Evolutionary conservation across 2,329 filamentous ascomycete genomes (phyloP), one percentile per base, ranked within the genome.

Genomic region (Claviceps maximensis): DNA sequence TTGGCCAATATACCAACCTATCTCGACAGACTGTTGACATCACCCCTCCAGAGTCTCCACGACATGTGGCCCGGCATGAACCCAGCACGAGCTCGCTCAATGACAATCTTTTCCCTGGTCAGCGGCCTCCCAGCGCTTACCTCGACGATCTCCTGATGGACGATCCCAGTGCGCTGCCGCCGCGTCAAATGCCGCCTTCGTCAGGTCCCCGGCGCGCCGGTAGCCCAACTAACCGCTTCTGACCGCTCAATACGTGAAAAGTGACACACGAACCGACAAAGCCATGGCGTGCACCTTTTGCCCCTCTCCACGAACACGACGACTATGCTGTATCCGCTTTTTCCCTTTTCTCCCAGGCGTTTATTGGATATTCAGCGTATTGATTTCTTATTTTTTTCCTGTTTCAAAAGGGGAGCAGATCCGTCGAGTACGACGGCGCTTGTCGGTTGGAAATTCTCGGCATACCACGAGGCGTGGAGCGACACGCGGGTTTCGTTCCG

Each of bases 121-220:
- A 82, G 53, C 77, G 90, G 54, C 86, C 89, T 17, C 91, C 91
- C 0, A 95, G 88, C 66, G 87, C 89, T 19, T 95, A 89, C 65
- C 74, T 97, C 41, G 90, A 97, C 55, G 89, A 96, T 66, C 69
- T 97, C 49, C 84, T 96, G 56, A 88, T 89, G 62, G 87, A 86
- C 57, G 84, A 89, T 62, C 73, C 75, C 6, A 71, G 71, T 40
- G 66, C 70, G 58, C 71, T 79, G 52, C 76, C 77, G 12, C 72
- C 75, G 15, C 63, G 62, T 45, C 60, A 69, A 4, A 70, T 70
- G 66, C 66, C 67, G 7, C 63, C 59, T 7, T 56, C 47, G 9
- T 46, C 51, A 3, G 58, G 55, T 13, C 54, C 54, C 4, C 49
- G 58, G 17, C 54, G 58, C n/a, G 51, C 54, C 3, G 53, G 55